Percentiles rank a stretch among this genome's conserved stretches.
phyloP scores from a whole-genome alignment of 768 basidiomycete species.

The Gloeopeniophorella convolvens region DNA sequence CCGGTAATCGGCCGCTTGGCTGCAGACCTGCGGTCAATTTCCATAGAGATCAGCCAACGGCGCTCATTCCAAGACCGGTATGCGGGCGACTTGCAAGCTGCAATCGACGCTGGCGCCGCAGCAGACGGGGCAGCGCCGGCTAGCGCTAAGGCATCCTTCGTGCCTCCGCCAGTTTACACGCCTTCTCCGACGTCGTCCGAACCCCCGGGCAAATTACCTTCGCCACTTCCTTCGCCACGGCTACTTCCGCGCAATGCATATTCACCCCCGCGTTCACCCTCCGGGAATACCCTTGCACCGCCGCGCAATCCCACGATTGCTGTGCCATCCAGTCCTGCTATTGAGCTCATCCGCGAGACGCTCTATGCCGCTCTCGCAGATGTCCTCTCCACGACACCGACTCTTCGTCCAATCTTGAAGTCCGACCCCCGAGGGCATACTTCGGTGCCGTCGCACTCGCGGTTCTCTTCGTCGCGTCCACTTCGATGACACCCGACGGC shows the following conservation, averaged over 20 bases:
- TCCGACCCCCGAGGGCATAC: conserved; percentile 69
- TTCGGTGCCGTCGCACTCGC: conserved; percentile 72
- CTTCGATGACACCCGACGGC: conserved; percentile 42
- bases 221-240: too few species aligned
- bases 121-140: conserved; percentile 23
- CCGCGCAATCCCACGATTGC: conserved; percentile 28
- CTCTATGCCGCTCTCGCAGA: conserved; percentile 78
- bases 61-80: conserved; percentile 80
- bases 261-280: conserved; percentile 24
- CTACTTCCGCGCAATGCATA: conserved; percentile 23
- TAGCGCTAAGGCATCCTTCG: conserved; percentile 51
- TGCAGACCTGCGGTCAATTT: conserved; percentile 76
- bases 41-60: conserved; percentile 81
- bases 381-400: conserved; percentile 48
- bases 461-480: conserved; percentile 59
- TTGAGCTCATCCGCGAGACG: conserved; percentile 80
- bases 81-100: conserved; percentile 68
- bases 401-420: conserved; percentile 50
- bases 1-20: conserved; percentile 66
- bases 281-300: conserved; percentile 9
- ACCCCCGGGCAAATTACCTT: too few species aligned
- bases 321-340: conserved; percentile 44
- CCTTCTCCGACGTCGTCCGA: conserved; percentile 18
- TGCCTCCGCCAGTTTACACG: conserved; percentile 61
- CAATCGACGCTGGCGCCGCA: conserved; percentile 55